Percentiles rank a stretch among this genome's conserved stretches.
phyloP scores from a whole-genome alignment of 345 rosid species.

The Garcia nutans region DNA sequence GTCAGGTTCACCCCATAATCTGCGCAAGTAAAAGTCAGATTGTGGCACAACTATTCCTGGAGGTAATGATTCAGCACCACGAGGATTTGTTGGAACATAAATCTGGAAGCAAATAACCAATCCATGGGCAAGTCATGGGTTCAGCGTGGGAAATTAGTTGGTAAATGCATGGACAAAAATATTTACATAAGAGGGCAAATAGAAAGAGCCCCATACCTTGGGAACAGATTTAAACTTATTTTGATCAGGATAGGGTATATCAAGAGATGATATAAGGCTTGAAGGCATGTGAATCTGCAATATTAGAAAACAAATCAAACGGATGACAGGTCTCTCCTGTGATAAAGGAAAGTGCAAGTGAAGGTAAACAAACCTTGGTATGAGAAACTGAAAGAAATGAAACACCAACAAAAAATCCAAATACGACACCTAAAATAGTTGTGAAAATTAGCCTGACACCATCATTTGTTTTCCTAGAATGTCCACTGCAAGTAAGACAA shows the following conservation, averaged over 20 bases:
- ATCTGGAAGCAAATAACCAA: constrained; percentile 46
- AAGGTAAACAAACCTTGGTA: constrained; percentile 50
- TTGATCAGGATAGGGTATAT: constrained; percentile 37
- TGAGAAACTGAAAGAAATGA: constrained; percentile 65
- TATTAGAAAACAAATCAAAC: constrained; percentile 26
- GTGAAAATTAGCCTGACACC: constrained; percentile 51
- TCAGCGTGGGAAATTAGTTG: not conserved
- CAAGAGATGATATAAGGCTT: constrained; percentile 50
- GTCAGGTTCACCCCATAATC: constrained; percentile 95
- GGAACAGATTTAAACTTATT: constrained; percentile 39
- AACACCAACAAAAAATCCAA: constrained; percentile 75
- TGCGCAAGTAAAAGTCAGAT: constrained; percentile 76
- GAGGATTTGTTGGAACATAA: constrained; percentile 83
- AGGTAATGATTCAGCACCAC: constrained; percentile 87
- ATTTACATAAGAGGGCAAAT: not conserved
- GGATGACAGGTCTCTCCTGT: not conserved
- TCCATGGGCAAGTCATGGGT: constrained; percentile 9
- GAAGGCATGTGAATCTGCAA: constrained; percentile 69
- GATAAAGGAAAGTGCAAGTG: constrained; percentile 3
- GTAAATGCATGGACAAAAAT: not conserved
- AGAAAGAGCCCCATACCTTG: constrained; percentile 38
- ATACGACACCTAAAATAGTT: constrained; percentile 55
- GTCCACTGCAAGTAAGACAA: constrained; percentile 49
- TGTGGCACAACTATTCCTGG: constrained; percentile 80
- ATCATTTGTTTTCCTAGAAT: constrained; percentile 54